A percentile compares a stretch with the other conserved stretches of the same genome.
phyloP scores from a whole-genome alignment of 441 rosid species.

The Raphanus hybrid region DNA sequence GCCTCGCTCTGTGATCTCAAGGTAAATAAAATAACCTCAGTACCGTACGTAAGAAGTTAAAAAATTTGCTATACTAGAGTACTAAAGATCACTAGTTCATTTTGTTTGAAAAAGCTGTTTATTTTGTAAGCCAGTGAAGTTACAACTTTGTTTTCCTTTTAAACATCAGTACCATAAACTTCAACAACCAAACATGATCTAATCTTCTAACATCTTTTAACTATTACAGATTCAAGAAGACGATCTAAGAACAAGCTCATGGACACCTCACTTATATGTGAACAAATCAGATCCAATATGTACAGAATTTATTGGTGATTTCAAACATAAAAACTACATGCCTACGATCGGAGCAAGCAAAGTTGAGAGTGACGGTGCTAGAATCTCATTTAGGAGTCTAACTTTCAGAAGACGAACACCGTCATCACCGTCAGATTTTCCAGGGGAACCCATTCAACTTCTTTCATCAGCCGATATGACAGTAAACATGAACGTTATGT shows the following conservation, averaged over 20 bases:
- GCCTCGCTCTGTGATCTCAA: constrained; percentile 26
- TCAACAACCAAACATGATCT: not conserved
- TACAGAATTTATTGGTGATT: constrained; percentile 47
- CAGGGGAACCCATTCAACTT: not conserved
- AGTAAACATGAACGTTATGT: not conserved
- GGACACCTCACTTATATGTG: constrained; percentile 47
- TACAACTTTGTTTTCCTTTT: not conserved
- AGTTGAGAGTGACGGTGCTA: constrained; percentile 34
- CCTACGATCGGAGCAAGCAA: constrained; percentile 32
- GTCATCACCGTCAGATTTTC: too few relatives aligned
- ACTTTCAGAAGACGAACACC: not conserved
- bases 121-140: not conserved
- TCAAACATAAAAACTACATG: constrained; percentile 43
- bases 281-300: constrained; percentile 47
- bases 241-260: constrained; percentile 25
- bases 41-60: not conserved
- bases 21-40: not conserved
- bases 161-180: not conserved
- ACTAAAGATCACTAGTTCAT: not conserved
- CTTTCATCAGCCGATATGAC: not conserved
- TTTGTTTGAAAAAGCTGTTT: not conserved
- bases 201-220: not conserved
- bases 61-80: not conserved
- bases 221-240: constrained; percentile 1
- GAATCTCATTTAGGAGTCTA: constrained; percentile 34